phyloP scores from a whole-genome alignment of 140 eudicot species.

The Erigeron philadelphicus region DNA sequence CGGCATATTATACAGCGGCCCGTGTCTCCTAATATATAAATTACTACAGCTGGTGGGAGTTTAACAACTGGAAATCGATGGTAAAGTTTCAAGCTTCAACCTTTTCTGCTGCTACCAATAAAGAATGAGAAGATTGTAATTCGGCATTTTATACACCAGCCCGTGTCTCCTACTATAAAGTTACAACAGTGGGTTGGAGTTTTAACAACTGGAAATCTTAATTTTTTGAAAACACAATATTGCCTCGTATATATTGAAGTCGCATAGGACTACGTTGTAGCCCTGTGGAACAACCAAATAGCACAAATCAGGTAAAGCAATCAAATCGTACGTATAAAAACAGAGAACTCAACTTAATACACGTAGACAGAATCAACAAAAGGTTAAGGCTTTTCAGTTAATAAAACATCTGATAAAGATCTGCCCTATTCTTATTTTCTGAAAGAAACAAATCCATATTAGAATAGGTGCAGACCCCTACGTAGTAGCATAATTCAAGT shows the following conservation, averaged over 20 bases:
- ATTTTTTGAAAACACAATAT: constrained; percentile 21
- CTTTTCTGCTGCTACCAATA: too few species aligned
- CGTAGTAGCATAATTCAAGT: background rate
- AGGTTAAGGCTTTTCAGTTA: too few species aligned
- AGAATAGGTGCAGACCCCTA: background rate
- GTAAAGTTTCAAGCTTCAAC: constrained; percentile 13
- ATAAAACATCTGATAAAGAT: too few species aligned
- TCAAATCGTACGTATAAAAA: too few species aligned
- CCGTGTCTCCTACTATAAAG: too few species aligned
- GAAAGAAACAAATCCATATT: background rate
- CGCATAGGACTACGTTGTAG: constrained; percentile 16
- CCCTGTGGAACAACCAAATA: background rate
- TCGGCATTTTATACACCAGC: too few species aligned
- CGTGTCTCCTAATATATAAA: constrained; percentile 26
- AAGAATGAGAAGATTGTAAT: too few species aligned
- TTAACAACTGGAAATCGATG: constrained; percentile 16
- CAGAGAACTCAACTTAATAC: too few species aligned
- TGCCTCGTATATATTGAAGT: constrained; percentile 29
- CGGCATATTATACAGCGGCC: constrained; percentile 42
- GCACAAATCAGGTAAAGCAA: too few species aligned
- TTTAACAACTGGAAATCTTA: background rate
- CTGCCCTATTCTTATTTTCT: too few species aligned
- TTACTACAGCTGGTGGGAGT: constrained; percentile 25
- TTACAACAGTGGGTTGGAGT: too few species aligned
- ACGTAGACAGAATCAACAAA: too few species aligned